Conservation (phyloP, 441 rosid genomes). For the Daphne laureola region DNA sequence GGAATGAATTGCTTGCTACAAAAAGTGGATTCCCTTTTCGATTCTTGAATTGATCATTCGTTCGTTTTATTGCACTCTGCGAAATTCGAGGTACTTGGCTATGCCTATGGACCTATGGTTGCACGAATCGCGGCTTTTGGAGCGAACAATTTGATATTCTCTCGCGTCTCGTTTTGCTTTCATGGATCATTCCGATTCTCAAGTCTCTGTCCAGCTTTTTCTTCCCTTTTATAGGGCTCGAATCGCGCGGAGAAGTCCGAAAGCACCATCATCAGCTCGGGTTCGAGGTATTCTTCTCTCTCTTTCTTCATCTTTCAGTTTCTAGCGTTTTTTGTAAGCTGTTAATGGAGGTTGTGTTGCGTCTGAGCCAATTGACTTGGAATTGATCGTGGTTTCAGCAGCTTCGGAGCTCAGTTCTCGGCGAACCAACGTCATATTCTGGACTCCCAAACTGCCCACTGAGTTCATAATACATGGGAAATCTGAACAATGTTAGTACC, state of each 20-base stretch:
- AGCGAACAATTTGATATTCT: conserved; percentile 8
- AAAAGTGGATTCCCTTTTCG: conserved; percentile 19
- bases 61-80: background rate
- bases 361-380: background rate
- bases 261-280: conserved; percentile 17
- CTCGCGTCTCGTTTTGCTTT: background rate
- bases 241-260: conserved; percentile 7
- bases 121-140: conserved; percentile 2
- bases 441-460: conserved; percentile 10
- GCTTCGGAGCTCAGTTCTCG: background rate
- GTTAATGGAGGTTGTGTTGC: background rate
- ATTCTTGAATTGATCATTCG: background rate
- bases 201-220: conserved; percentile 5
- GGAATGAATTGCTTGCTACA: background rate
- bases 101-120: too few species aligned
- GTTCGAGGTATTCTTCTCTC: background rate
- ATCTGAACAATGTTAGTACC: conserved; percentile 26
- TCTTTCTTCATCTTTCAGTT: conserved; percentile 4
- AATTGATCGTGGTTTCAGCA: conserved; percentile 21
- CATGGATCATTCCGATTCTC: conserved; percentile 17
- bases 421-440: conserved; percentile 16
- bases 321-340: background rate
- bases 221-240: conserved; percentile 17
- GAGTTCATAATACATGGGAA: conserved; percentile 29
- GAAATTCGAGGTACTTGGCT: conserved; percentile 15